These are phyloP conservation scores for Trichoderma sp. DNA, from an alignment of 2,329 filamentous ascomycete genomes.

Conservation along the genomic window DNA sequence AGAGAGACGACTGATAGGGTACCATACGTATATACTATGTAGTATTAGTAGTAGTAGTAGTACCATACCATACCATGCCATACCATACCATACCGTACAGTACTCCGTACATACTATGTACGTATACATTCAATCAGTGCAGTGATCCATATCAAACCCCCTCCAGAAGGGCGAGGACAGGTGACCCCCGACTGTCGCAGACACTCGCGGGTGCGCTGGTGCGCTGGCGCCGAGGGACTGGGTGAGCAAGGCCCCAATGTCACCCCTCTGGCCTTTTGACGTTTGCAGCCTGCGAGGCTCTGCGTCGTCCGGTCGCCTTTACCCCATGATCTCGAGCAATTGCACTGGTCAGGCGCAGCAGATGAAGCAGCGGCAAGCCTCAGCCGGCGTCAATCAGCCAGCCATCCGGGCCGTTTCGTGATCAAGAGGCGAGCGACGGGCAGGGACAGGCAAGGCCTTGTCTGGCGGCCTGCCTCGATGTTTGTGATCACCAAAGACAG, in stretches of 20 bases:
- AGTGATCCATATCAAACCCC: neutral
- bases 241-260: slow-evolving; percentile 19
- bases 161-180: slow-evolving; percentile 13
- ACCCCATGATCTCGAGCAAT: slow-evolving; percentile 15
- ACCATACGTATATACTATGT: neutral
- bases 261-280: neutral
- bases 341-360: slow-evolving; percentile 22
- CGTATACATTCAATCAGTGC: neutral
- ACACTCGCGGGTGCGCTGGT: slow-evolving; percentile 19
- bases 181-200: slow-evolving; percentile 21
- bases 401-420: slow-evolving; percentile 7
- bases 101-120: no score
- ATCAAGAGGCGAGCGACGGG: neutral
- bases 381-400: slow-evolving; percentile 4
- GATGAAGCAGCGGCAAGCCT: neutral
- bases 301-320: neutral
- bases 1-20: neutral
- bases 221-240: slow-evolving; percentile 22
- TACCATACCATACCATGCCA: no score
- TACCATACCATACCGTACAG: no score
- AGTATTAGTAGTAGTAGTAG: no score
- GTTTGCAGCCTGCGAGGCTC: slow-evolving; percentile 16
- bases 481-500: slow-evolving; percentile 3
- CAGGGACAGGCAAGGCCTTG: neutral
- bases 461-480: neutral